Conservation (phyloP, 2,329 filamentous ascomycete genomes). For the Cercospora brassicicola region DNA sequence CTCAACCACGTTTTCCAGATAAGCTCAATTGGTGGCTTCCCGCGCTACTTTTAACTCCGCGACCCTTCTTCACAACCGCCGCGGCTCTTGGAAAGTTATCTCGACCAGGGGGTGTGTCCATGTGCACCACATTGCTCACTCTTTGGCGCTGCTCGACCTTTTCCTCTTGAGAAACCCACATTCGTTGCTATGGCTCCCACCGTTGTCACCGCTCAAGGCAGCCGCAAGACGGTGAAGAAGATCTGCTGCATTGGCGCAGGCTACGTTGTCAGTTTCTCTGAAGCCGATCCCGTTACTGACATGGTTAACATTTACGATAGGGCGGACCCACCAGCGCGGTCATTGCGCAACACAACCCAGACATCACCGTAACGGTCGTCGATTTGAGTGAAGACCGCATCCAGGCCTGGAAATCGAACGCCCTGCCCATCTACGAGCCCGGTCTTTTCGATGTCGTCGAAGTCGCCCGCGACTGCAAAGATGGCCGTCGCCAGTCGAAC, state of each 20-base stretch:
- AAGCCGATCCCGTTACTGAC: neutral
- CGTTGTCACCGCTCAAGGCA: neutral
- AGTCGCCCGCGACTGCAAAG: conserved; percentile 54
- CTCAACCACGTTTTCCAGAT: conserved; percentile 6
- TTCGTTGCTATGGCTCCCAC: conserved; percentile 8
- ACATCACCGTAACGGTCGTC: conserved; percentile 71
- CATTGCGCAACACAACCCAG: conserved; percentile 70
- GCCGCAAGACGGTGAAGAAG: conserved; percentile 41
- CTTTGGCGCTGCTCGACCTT: neutral
- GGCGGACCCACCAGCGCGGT: conserved; percentile 75
- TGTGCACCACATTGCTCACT: neutral
- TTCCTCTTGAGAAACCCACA: neutral
- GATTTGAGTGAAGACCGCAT: conserved; percentile 68
- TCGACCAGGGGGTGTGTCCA: neutral
- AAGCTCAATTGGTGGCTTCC: neutral
- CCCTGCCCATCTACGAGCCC: conserved; percentile 75
- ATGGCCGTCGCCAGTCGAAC: conserved; percentile 52
- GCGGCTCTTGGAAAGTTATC: neutral
- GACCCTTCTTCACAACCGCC: neutral
- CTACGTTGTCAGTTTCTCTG: conserved; percentile 62
- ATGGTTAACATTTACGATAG: conserved; percentile 36
- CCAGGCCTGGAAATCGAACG: conserved; percentile 68
- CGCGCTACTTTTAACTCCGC: conserved; percentile 4
- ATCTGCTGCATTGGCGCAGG: conserved; percentile 75
- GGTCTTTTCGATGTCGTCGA: conserved; percentile 68